Evolutionary conservation across 176 grass and related monocot species (phyloP).

Genomic region (Musa acuminata): DNA sequence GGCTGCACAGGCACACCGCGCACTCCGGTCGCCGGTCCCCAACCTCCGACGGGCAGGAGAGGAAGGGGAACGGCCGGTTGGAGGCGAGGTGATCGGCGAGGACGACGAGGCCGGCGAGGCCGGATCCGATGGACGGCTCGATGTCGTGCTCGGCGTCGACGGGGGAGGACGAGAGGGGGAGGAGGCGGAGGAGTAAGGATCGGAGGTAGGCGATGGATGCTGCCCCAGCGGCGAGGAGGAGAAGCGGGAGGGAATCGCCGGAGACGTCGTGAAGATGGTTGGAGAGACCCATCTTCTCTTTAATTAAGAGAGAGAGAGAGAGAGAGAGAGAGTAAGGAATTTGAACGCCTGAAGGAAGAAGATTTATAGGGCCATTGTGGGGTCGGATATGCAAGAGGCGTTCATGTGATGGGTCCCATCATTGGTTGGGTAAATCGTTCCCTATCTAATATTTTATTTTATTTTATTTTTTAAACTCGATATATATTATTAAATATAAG

Average conservation of each 20-base stretch:
- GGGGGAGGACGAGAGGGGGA: no score
- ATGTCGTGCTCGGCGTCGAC: not conserved
- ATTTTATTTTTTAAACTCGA: no score
- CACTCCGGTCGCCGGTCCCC: not conserved
- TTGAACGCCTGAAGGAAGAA: not conserved
- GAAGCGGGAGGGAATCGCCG: no score
- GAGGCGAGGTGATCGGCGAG: conserved; percentile 23
- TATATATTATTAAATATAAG: no score
- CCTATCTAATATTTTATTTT: no score
- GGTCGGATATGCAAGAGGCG: not conserved
- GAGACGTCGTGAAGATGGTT: conserved; percentile 20
- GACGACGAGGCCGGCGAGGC: conserved; percentile 21
- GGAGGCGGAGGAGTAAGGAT: no score
- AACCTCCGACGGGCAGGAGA: not conserved
- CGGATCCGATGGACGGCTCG: conserved; percentile 10
- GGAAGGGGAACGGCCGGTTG: conserved; percentile 2
- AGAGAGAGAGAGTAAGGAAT: not conserved
- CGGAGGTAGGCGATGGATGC: no score
- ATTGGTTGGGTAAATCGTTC: no score
- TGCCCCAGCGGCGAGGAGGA: no score
- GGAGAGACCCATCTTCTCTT: conserved; percentile 12
- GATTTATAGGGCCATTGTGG: not conserved
- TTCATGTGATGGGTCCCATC: no score
- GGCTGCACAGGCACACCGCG: conserved; percentile 11
- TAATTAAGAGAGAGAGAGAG: not conserved